Evolutionary conservation across 78 protist genomes (phyloP), one percentile per base, ranked within the genome.

Genomic region (Polysphondylium violaceum): DNA sequence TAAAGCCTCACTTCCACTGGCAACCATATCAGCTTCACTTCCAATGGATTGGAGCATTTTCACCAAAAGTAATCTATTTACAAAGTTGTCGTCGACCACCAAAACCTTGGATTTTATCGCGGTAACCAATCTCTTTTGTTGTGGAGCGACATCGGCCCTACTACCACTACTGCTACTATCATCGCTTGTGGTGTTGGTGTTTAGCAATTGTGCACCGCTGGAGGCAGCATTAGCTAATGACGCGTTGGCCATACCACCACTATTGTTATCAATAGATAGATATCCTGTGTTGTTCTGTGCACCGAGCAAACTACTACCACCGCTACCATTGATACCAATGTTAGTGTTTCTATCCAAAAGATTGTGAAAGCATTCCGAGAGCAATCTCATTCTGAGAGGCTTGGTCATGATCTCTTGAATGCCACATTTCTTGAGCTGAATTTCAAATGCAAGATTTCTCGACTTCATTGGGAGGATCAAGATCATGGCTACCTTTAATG

Each of bases 1-100:
- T 12, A 75, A n/a, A 29, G 91, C 91, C 31, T 83, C 91, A 27
- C 41, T n/a, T 9, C 91, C 79, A 71, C 79, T 83, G 3, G 50
- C 5, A 2, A 58, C 91, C 12, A 65, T 23, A 41, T 69, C 91
- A 44, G 58, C 79, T 40, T 71, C 53, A 8, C 77, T 41, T 16
- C 77, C 79, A 25, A 41, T 47, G 0, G 91, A 56, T 25, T 83
- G 91, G 5, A 83, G 25, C 79, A 83, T 69, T 71, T 59, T 83
- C 1, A 51, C 16, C n/a, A 67, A 43, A 33, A 83, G 53, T 56
- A 58, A 72, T 36, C 50, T n/a, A 44, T 58, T 69, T 1, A 83
- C 65, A n/a, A 6, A 16, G n/a, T 83, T 83, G 19, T 83, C 91
- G 44, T 83, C 91, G 0, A 83, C 91, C 25, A 83, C 91, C 31